Evolutionary conservation across 768 basidiomycete genomes (phyloP), one percentile per base, ranked within the genome.

Genomic region (Dendrothele bispora): DNA sequence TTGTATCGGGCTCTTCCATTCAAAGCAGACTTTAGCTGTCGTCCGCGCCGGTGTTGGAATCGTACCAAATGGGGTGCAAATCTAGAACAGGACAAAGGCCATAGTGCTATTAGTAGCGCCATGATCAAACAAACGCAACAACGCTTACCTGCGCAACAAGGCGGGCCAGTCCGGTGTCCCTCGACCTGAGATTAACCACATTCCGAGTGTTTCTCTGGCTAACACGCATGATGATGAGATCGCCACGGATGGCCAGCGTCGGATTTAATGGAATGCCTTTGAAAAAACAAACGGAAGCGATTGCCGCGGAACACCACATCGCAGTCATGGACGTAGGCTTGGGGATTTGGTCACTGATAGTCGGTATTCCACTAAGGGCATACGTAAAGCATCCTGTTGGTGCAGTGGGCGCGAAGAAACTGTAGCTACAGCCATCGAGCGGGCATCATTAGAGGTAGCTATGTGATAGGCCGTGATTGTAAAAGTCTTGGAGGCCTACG

Each of bases 1-100:
- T 86, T 32, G 77, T 76, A 24, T 85, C 84, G 0, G 97, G 93
- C 50, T 85, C 83, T 43, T 74, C 65, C n/a, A n/a, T n/a, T n/a
- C n/a, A n/a, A n/a, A n/a, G n/a, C n/a, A n/a, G n/a, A n/a, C n/a
- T n/a, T n/a, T n/a, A n/a, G n/a, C n/a, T n/a, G n/a, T n/a, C n/a
- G n/a, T n/a, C n/a, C n/a, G n/a, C n/a, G n/a, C n/a, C n/a, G n/a
- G n/a, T n/a, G n/a, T n/a, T n/a, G n/a, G n/a, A n/a, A n/a, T n/a
- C n/a, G n/a, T n/a, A n/a, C n/a, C n/a, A n/a, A n/a, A n/a, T n/a
- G n/a, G n/a, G n/a, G n/a, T n/a, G n/a, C n/a, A n/a, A n/a, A n/a
- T n/a, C n/a, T n/a, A n/a, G n/a, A n/a, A n/a, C n/a, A n/a, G n/a
- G n/a, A n/a, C n/a, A n/a, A n/a, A n/a, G n/a, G n/a, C n/a, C n/a